These are phyloP conservation scores for Halophytophthora polymorphica DNA, from an alignment of 352 stramenopile genomes.

Conservation along the genomic window DNA sequence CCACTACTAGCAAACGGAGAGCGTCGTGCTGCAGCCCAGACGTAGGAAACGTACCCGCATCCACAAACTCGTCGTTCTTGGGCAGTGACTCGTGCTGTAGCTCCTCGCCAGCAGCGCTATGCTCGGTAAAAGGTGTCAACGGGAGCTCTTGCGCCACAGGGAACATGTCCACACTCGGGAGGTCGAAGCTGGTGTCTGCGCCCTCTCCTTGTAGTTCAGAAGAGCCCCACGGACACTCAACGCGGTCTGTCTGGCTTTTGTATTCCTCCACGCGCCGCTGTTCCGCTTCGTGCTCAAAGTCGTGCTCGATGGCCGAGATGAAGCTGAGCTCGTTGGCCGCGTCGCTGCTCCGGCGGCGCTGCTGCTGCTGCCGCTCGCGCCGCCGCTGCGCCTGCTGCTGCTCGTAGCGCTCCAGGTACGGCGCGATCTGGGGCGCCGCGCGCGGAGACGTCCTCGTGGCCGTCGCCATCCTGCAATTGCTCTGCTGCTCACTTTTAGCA, in stretches of 20 bases:
- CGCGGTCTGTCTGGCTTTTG: background rate
- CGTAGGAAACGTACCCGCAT: conserved; percentile 45
- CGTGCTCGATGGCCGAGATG: conserved; percentile 27
- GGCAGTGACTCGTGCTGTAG: conserved; percentile 17
- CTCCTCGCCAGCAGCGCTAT: conserved; percentile 1
- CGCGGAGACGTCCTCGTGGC: conserved; percentile 29
- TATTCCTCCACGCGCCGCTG: conserved; percentile 5
- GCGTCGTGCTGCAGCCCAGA: background rate
- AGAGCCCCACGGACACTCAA: background rate
- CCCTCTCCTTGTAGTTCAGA: background rate
- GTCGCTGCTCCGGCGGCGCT: conserved; percentile 16
- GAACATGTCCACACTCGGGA: conserved; percentile 36
- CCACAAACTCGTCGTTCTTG: conserved; percentile 61
- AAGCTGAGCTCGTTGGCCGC: conserved; percentile 27
- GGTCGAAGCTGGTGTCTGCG: conserved; percentile 26
- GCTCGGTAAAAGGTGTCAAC: background rate
- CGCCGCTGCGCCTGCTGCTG: conserved; percentile 44
- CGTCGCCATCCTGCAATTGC: conserved; percentile 5
- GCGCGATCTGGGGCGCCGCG: conserved; percentile 20
- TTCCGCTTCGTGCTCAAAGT: conserved; percentile 7
- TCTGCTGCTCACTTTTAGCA: conserved; percentile 3
- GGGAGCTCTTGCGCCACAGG: conserved; percentile 3
- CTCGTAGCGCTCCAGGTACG: conserved; percentile 53
- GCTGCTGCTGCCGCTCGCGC: conserved; percentile 13
- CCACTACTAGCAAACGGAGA: background rate